Conservation (phyloP, 1,284 basidiomycete genomes). For the Austropuccinia psidii region DNA sequence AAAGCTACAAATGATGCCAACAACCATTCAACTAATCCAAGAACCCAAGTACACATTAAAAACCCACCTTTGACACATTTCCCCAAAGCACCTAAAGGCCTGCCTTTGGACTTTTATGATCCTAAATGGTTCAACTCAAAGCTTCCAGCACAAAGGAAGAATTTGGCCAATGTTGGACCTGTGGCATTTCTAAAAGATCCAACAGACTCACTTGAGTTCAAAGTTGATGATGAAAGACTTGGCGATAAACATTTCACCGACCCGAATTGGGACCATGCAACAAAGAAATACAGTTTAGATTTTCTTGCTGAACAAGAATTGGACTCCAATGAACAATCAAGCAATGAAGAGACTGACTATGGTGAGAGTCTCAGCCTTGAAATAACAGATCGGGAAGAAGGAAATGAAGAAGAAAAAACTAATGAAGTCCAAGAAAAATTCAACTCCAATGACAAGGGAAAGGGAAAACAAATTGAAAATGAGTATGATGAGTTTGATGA, state of each 20-base stretch:
- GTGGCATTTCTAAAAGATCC: not conserved
- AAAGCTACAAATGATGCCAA: not conserved
- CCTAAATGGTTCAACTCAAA: not conserved
- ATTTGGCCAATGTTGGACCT: not conserved
- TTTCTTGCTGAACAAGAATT: too few relatives aligned
- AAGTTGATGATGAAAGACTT: not conserved
- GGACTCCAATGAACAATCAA: too few relatives aligned
- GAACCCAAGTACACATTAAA: not conserved
- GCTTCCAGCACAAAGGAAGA: not conserved
- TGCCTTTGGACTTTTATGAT: constrained; percentile 14
- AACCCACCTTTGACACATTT: not conserved
- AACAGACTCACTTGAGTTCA: not conserved
- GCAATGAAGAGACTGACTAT: too few relatives aligned
- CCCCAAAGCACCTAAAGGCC: not conserved
- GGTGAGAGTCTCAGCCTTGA: too few relatives aligned
- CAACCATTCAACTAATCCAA: too few relatives aligned
- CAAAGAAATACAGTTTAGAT: not conserved
- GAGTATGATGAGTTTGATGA: too few relatives aligned
- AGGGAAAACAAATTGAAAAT: too few relatives aligned
- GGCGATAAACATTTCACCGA: not conserved
- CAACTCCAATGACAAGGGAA: too few relatives aligned
- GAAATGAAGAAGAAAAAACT: too few relatives aligned
- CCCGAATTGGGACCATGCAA: not conserved
- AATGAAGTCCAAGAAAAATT: too few relatives aligned
- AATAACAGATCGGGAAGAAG: too few relatives aligned